Percentiles rank a stretch among this genome's conserved stretches.
phyloP scores from a whole-genome alignment of 163 green algal species.

The Chloroidium sp. region DNA sequence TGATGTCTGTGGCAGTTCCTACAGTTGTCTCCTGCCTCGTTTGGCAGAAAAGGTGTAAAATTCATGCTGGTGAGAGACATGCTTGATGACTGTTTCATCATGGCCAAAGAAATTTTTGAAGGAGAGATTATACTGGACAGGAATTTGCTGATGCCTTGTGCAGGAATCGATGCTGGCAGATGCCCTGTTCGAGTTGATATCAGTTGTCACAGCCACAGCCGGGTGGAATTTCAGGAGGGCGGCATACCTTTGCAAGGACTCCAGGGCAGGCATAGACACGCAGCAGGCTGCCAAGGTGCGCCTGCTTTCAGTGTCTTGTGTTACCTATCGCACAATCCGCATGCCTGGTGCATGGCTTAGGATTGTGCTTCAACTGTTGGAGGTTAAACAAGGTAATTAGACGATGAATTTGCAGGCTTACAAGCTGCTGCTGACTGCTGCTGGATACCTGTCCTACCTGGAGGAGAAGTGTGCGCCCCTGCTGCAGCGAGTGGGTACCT shows the following conservation, averaged over 20 bases:
- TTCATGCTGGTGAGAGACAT: no score
- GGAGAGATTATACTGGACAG: background rate
- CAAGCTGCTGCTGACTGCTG: constrained; percentile 24
- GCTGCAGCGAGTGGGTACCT: constrained; percentile 2
- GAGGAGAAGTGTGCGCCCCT: background rate
- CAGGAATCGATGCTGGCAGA: constrained; percentile 8
- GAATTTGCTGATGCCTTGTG: background rate
- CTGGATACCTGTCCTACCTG: constrained; percentile 20
- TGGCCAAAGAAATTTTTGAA: no score
- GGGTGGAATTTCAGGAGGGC: constrained; percentile 19
- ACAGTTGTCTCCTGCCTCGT: background rate
- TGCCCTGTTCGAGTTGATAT: constrained; percentile 29
- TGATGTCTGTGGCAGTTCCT: background rate
- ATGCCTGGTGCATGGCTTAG: background rate
- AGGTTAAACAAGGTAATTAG: background rate
- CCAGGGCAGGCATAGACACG: constrained; percentile 12
- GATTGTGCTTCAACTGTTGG: background rate
- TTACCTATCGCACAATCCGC: background rate
- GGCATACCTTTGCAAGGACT: constrained; percentile 13
- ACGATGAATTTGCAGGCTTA: constrained; percentile 13
- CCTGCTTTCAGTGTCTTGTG: background rate
- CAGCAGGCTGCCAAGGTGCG: constrained; percentile 8
- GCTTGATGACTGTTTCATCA: no score
- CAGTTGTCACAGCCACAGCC: constrained; percentile 5
- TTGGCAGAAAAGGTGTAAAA: background rate